These are phyloP conservation scores for Camelina neglecta DNA, from an alignment of 345 rosid species.

Conservation along the genomic window DNA sequence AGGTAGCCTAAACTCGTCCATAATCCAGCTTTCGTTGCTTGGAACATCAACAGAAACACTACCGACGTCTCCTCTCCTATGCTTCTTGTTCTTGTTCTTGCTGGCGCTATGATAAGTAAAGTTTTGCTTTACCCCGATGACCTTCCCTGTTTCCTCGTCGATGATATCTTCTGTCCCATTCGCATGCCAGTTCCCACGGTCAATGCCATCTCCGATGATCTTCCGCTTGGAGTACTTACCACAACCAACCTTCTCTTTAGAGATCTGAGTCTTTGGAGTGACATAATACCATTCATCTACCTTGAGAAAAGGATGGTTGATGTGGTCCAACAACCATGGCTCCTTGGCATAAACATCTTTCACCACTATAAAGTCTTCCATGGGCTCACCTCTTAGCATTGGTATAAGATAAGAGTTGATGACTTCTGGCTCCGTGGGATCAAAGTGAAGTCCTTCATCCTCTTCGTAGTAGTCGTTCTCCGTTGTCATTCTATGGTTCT, in stretches of 20 bases:
- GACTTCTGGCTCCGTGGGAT: neutral
- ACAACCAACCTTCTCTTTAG: neutral
- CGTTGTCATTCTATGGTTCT: too few species aligned
- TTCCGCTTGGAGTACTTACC: neutral
- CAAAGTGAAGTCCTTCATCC: neutral
- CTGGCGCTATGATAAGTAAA: neutral
- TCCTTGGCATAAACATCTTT: conserved; percentile 15
- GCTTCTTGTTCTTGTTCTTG: neutral
- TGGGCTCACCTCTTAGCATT: neutral
- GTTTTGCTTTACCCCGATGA: neutral
- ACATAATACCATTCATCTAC: conserved; percentile 24
- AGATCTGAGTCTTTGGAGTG: neutral
- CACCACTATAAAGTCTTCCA: neutral
- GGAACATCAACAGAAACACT: neutral
- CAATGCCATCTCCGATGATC: neutral
- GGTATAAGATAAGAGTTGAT: neutral
- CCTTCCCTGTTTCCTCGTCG: neutral
- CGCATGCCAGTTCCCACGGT: neutral
- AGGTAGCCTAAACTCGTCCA: neutral
- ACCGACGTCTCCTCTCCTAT: neutral
- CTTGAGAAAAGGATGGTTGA: neutral
- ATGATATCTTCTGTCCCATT: neutral
- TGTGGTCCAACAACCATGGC: conserved; percentile 21
- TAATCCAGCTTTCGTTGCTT: neutral
- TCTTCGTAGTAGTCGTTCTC: neutral